Percentiles rank a stretch among this genome's conserved stretches.
Conservation (phyloP, 2,329 filamentous ascomycete species). For the Ophiocordyceps camponoti-saundersi region DNA sequence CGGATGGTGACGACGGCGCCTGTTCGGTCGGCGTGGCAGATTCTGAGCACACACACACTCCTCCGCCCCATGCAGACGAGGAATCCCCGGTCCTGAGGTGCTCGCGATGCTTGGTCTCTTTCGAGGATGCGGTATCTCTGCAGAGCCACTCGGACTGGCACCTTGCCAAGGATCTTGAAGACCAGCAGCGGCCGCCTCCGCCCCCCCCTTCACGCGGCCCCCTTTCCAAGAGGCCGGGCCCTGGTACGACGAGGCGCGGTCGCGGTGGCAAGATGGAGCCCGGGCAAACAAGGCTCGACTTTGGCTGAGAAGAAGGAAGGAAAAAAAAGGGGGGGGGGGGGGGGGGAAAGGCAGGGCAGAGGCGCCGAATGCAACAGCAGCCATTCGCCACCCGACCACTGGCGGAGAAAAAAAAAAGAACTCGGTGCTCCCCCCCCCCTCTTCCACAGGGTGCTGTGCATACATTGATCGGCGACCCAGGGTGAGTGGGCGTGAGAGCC, state of each 20-base stretch:
- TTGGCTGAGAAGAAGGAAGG: conserved; percentile 25
- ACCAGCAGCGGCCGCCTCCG: conserved; percentile 21
- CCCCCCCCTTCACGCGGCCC: conserved; percentile 14
- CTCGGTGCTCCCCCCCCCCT: not conserved
- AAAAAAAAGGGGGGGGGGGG: not conserved
- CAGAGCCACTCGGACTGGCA: conserved; percentile 88
- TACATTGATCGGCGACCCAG: not conserved
- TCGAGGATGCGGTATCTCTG: conserved; percentile 39
- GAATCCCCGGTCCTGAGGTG: conserved; percentile 24
- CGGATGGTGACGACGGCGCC: conserved; percentile 1
- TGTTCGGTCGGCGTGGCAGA: conserved; percentile 2
- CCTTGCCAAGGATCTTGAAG: conserved; percentile 72
- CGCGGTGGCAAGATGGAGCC: conserved; percentile 28
- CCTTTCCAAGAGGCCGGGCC: conserved; percentile 13
- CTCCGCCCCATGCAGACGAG: conserved; percentile 11
- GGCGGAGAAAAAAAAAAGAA: not conserved
- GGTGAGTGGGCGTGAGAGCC: not conserved
- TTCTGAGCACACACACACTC: conserved; percentile 8
- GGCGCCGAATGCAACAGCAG: not conserved
- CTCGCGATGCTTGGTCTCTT: conserved; percentile 43
- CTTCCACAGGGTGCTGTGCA: not conserved
- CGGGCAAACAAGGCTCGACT: conserved; percentile 43
- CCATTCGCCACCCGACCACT: not conserved
- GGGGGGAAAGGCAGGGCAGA: not conserved
- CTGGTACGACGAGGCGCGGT: conserved; percentile 23